These are phyloP conservation scores for Exsudoporus frostii DNA, from an alignment of 768 basidiomycete genomes.

Conservation along the genomic window DNA sequence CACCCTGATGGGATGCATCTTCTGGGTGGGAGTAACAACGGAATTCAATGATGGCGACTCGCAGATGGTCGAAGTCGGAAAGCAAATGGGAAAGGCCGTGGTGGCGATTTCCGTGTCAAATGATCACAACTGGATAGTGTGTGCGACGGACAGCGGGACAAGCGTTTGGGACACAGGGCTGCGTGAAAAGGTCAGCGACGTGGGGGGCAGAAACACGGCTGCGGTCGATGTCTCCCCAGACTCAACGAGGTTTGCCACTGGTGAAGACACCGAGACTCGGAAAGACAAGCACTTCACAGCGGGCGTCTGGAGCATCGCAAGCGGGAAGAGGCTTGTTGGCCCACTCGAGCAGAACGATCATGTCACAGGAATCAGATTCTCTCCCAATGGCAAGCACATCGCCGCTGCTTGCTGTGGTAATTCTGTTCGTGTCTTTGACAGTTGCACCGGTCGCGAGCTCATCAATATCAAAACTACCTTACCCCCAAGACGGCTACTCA, in stretches of 20 bases:
- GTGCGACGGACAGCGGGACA: not conserved
- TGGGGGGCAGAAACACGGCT: not conserved
- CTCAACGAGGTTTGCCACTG: not conserved
- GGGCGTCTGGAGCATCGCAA: not conserved
- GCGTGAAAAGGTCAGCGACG: not conserved
- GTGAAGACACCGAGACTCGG: fast-evolving
- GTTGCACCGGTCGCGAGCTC: not conserved
- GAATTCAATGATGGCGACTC: not conserved
- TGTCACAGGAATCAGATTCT: not conserved
- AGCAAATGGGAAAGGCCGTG: not conserved
- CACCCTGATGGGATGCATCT: not conserved
- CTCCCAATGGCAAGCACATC: not conserved
- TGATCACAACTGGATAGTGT: not conserved
- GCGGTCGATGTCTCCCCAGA: not conserved
- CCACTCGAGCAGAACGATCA: not conserved
- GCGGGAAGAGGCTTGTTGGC: not conserved
- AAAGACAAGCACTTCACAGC: no score
- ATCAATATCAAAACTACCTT: not conserved
- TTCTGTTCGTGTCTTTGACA: not conserved
- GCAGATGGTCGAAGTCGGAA: not conserved
- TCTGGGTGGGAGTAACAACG: not conserved
- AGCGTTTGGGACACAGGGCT: not conserved
- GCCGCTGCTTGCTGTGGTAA: not conserved
- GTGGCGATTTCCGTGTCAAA: not conserved
- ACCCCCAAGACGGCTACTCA: not conserved